Evolutionary conservation across 331 rosid genomes (phyloP), one percentile per base, ranked within the genome.

Genomic region (Malus hybrid): DNA sequence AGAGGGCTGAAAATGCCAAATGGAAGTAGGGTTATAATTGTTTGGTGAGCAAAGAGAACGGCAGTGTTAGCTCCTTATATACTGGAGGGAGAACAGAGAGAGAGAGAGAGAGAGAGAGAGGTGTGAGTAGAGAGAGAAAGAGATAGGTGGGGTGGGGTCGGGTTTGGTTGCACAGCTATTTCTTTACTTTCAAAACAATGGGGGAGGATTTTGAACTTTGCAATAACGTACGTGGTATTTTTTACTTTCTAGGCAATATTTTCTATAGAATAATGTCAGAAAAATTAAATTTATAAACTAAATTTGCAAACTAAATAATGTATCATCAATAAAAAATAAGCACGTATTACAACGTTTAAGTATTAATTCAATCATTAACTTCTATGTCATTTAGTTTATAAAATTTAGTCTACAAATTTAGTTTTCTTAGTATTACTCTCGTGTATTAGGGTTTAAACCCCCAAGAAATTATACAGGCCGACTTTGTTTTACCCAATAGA

Each of bases 101-200:
- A 68, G 58, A 28, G 53, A 66, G 74, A 55, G 52, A 28, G 20
- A 42, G 30, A 3, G 48, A 42, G 39, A 7, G 3, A 7, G 36
- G 36, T 34, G 34, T 32, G 12, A 9, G 5, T 7, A 39, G 12
- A 39, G 46, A 39, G 34, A 32, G 36, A 33, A 6, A 33, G 6
- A 33, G 36, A 6, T 33, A 6, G 36, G 36, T 39, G 44, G 12
- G 57, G 61, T 18, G 42, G 68, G 57, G 30, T 22, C 63, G 62
- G 30, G 15, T 28, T 15, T 82, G 48, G 48, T 42, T 10, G 48
- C 48, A 42, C 48, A 42, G 48, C 48, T 42, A 81, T 82, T 78
- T 72, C 84, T 84, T 80, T 84, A 79, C 57, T 56, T 61, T 81
- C 68, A 87, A 80, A 87, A 80, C 75, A n/a, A 71, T 82, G 87